Base-by-base conservation (phyloP, 106 monocot species). In the Platanthera zijinensis region DNA sequence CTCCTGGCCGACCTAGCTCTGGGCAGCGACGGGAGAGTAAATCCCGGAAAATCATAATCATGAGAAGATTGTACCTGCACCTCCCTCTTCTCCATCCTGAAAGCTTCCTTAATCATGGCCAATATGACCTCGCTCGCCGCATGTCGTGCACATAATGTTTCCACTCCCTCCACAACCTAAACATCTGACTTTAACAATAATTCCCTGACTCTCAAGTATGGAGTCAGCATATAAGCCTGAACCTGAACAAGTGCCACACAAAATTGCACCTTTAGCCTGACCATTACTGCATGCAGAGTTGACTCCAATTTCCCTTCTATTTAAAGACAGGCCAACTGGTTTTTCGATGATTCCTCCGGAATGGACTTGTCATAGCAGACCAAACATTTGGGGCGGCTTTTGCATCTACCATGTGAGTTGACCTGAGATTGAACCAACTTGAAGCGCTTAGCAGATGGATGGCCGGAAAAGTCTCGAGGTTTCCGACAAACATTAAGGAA, bases 161-260 rank as follows among this genome's bases (percentile, higher is more conserved):
- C n/a, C n/a, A n/a, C n/a, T n/a, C n/a, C n/a, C n/a, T n/a, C n/a
- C n/a, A n/a, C n/a, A 64, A 91, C 88, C 90, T 82, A 94, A 75
- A 71, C 94, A 99, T 72, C 86, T 82, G 57, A 99, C 94, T 84
- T 99, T 94, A 10, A 99, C 97, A 78, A 99, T 87, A 77, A 94
- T 83, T 71, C 97, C 97, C 71, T 94, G 97, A 54, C 93, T 89
- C 82, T 99, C 97, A 74, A 99, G 57, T 76, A 99, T 99, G 22
- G 94, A 87, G 70, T 99, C 97, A 69, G 90, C 80, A 77, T 99
- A 99, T 75, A 99, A 88, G 57, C 97, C 97, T 50, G 94, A 99
- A 74, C 97, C 97, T 7, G 89, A 83, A 77, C 97, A 99, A 67
- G 97, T 99, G 45, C 83, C 75, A 74, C 97, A 99, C 9, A 99